A percentile compares a stretch with the other conserved stretches of the same genome.
Evolutionary conservation across 768 basidiomycete genomes (phyloP).

Genomic region (Mycena latifolia): DNA sequence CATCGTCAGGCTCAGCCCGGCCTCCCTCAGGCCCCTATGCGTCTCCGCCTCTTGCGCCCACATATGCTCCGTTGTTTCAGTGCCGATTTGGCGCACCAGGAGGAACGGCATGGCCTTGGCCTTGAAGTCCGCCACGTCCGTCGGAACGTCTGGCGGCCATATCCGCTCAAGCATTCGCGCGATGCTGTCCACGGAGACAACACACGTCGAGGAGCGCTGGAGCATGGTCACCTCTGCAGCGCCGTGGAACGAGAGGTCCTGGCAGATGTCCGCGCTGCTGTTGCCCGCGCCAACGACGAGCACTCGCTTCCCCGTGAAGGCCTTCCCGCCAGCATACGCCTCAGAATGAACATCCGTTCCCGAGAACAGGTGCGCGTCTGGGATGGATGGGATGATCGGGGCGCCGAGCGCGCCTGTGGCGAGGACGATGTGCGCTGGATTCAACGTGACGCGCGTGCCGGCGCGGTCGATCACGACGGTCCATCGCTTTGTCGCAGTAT

Average conservation of each 20-base stretch:
- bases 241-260: conserved; percentile 48
- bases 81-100: conserved; percentile 38
- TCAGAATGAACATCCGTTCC: conserved; percentile 49
- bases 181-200: conserved; percentile 37
- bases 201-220: conserved; percentile 55
- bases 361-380: conserved; percentile 40
- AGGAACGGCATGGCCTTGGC: conserved; percentile 38
- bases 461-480: conserved; percentile 44
- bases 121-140: conserved; percentile 44
- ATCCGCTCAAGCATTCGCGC: conserved; percentile 10
- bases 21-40: conserved; percentile 49
- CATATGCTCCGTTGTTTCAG: conserved; percentile 30
- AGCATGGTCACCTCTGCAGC: conserved; percentile 54
- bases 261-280: conserved; percentile 52
- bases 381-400: conserved; percentile 46
- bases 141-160: conserved; percentile 38
- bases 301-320: conserved; percentile 48
- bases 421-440: conserved; percentile 53
- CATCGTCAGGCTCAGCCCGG: conserved; percentile 52
- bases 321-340: conserved; percentile 42
- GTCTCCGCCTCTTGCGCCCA: conserved; percentile 48
- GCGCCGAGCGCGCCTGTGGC: conserved; percentile 53
- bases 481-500: conserved; percentile 46
- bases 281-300: conserved; percentile 57
- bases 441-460: conserved; percentile 45